Base-by-base conservation (phyloP, 495 filamentous ascomycete genomes). In the Aspergillus sparsus region DNA sequence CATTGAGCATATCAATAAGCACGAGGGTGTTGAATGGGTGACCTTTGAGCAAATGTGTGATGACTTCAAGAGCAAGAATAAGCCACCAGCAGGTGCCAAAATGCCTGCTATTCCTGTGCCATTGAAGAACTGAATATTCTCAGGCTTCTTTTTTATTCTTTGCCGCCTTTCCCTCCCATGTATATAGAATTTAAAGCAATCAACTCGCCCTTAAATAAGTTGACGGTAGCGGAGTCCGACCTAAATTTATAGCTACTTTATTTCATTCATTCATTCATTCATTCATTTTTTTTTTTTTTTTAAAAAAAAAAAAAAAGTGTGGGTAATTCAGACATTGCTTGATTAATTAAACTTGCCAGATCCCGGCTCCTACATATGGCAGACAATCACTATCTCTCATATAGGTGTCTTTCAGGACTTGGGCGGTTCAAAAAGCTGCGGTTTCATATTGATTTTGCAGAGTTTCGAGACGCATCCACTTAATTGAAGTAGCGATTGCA, bases 361-460 rank as follows among this genome's bases (percentile, higher is more conserved):
- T 37, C 46, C 45, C 21, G 46, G 65, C 60, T 45, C 58, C 54
- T 47, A 47, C 32, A 55, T 60, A 65, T 62, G 63, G 54, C 45
- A 53, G 39, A n/a, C 7, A 10, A 41, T 52, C 16, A n/a, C n/a
- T n/a, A n/a, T n/a, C n/a, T n/a, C n/a, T n/a, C n/a, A 51, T 31
- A 32, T 16, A 12, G 5, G 7, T 35, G 15, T 32, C 35, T 49
- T 41, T 75, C 62, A 77, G 46, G 66, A 68, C 59, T 69, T 74
- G 7, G 79, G 77, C 5, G 80, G 75, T 67, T 87, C 75, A 71
- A 97, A 97, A n/a, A 90, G 83, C 64, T 89, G 85, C 13, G 90
- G 89, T 66, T 93, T 89, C 93, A 98, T 97, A 70, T 97, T 97
- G 68, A 97, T 85, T 80, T 88, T 95, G 70, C 89, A 91, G 53